Percentiles rank a stretch among this genome's conserved stretches.
These are phyloP conservation scores for Neoscytalidium dimidiatum DNA, from an alignment of 2,329 filamentous ascomycete species.

Conservation along the genomic window DNA sequence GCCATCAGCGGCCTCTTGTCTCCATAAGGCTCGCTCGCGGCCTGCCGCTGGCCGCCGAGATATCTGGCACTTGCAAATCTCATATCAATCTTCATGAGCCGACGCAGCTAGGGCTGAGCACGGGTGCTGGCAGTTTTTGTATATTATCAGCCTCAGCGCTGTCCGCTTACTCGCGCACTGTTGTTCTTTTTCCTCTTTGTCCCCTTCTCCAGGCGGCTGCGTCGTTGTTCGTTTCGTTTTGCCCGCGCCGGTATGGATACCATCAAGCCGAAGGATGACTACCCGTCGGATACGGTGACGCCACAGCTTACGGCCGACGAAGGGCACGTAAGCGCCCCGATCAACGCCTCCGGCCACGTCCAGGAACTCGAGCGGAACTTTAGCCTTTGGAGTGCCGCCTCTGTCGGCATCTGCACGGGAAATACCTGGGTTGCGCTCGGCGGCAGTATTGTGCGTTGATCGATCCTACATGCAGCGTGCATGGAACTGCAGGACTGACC, in stretches of 20 bases:
- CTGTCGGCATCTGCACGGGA: slow-evolving; percentile 48
- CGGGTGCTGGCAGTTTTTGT: neutral
- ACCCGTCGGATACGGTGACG: neutral
- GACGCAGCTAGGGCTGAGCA: neutral
- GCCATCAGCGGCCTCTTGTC: slow-evolving; percentile 8
- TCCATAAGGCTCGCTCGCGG: neutral
- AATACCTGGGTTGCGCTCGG: slow-evolving; percentile 50
- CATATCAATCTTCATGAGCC: neutral
- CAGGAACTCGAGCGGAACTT: slow-evolving; percentile 56
- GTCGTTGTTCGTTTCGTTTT: neutral
- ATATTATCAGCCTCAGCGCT: neutral
- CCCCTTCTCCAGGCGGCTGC: too few relatives aligned
- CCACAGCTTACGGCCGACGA: slow-evolving; percentile 19
- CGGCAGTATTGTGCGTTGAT: slow-evolving; percentile 45
- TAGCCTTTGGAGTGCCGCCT: slow-evolving; percentile 48
- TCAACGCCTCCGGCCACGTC: slow-evolving; percentile 54
- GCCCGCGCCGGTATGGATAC: neutral
- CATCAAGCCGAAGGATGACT: slow-evolving; percentile 9
- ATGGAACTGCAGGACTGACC: slow-evolving; percentile 6
- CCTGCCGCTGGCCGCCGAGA: neutral
- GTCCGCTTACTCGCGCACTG: neutral
- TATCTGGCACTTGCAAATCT: neutral
- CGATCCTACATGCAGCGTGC: neutral
- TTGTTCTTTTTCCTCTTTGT: neutral
- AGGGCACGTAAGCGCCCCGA: slow-evolving; percentile 34